Evolutionary conservation across 768 basidiomycete genomes (phyloP), one percentile per base, ranked within the genome.

Genomic region (Dendrothele bispora): DNA sequence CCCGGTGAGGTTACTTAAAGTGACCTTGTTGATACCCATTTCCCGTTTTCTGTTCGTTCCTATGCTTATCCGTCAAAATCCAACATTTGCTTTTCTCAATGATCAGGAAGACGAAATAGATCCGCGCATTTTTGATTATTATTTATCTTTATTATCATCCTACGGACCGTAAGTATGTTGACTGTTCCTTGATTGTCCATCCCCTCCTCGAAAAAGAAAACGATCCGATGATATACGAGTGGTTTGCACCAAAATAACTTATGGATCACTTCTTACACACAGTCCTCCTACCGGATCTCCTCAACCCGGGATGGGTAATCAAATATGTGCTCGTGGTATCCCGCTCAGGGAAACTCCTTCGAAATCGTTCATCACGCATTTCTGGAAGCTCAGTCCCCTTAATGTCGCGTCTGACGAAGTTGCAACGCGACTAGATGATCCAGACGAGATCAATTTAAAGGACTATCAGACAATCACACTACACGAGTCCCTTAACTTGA

Each of bases 401-500:
- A 20, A n/a, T 20, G 14, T 20, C 32, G 20, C 22, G 24, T 14
- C 36, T 26, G 17, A 40, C 11, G n/a, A n/a, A n/a, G n/a, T n/a
- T n/a, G n/a, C n/a, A n/a, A n/a, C n/a, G n/a, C n/a, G n/a, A n/a
- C n/a, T n/a, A n/a, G n/a, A n/a, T n/a, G n/a, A n/a, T n/a, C 24
- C 20, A 26, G 37, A 41, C 6, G 7, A 26, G 3, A 49, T 67
- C 15, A 57, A 69, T 34, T 27, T 66, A 2, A 36, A 44, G 4
- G 11, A 59, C 18, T 74, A 69, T 51, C 69, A 73, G 38, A 74
- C 63, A 4, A 68, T 74, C 15, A 89, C 89, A 1, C 64, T 91
- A 2, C 65, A 86, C 7, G 89, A 92, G 64, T 89, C 89, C 1
- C 79, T 83, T 6, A 84, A 80, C 2, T 81, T 74, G 3, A 82